Evolutionary conservation across 2,329 filamentous ascomycete genomes (phyloP), one percentile per base, ranked within the genome.

Genomic region (Xylaria digitata): DNA sequence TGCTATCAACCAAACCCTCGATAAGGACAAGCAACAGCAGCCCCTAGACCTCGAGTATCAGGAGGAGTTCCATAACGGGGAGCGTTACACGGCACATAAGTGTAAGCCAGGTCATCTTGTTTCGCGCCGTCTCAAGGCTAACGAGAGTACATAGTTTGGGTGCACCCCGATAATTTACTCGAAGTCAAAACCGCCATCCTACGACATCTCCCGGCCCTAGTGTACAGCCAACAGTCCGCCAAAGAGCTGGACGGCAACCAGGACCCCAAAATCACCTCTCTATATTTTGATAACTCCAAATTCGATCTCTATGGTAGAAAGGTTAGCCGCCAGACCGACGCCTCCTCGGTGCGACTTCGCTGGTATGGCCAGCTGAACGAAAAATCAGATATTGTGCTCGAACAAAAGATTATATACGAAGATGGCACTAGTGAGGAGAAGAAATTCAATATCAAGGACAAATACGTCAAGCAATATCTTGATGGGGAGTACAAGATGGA

Each of bases 161-260:
- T 99, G 6, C 96, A 99, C 78, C 87, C 89, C 37, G 96, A 99
- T 75, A 98, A 99, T 80, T 84, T 98, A 32, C 89, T 98, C 72
- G 96, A 99, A 82, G 93, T 98, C 78, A 97, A 98, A 85, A 98
- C 96, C 5, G 90, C 93, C 75, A 96, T 99, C 68, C 87, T 98
- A 37, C 92, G 96, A 69, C 92, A 92, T 65, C 86, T 99, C 23
- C 96, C 96, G 0, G 89, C 96, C 34, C 89, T 99, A 17, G 90
- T 99, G 23, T 99, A 97, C 81, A 97, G 96, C 77, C 90, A 96
- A 52, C 91, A 94, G 73, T 87, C 91, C 0, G 89, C 93, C 37
- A 96, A 95, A 80, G 87, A 96, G 72, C 87, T 92, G 49, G 93
- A 97, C 74, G 89, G 89, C 52, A 89, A 87, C 67, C 88, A 94